A percentile compares a stretch with the other conserved stretches of the same genome.
These are phyloP conservation scores for Teratosphaeria destructans DNA, from an alignment of 2,329 filamentous ascomycete genomes.

Conservation along the genomic window DNA sequence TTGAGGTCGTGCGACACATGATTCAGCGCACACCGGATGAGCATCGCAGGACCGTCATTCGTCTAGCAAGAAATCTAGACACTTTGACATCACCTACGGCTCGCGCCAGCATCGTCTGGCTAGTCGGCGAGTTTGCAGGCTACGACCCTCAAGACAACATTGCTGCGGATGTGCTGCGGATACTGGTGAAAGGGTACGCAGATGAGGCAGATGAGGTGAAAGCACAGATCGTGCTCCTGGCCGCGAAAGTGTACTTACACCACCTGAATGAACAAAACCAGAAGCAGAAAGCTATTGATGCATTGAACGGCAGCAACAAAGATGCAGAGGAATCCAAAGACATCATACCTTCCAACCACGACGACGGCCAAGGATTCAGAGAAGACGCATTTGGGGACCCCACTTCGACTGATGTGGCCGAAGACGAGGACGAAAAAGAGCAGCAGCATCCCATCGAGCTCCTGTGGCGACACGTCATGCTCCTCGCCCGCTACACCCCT, in stretches of 20 bases:
- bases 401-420: constrained; percentile 9
- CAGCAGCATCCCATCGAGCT: constrained; percentile 56
- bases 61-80: constrained; percentile 83
- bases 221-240: constrained; percentile 81
- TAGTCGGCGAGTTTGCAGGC: constrained; percentile 88
- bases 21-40: constrained; percentile 81
- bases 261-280: constrained; percentile 56
- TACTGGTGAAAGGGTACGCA: constrained; percentile 74
- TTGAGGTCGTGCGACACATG: constrained; percentile 89
- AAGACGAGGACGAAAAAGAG: constrained; percentile 4
- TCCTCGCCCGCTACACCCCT: constrained; percentile 82
- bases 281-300: constrained; percentile 24
- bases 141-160: constrained; percentile 71
- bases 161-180: constrained; percentile 81
- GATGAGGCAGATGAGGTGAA: constrained; percentile 79
- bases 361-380: constrained; percentile 16
- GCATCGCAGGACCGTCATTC: constrained; percentile 76
- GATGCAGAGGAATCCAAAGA: constrained; percentile 7
- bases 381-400: constrained; percentile 8
- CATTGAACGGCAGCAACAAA: constrained; percentile 10
- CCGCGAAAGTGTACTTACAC: constrained; percentile 93
- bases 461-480: constrained; percentile 75
- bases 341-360: constrained; percentile 3
- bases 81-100: constrained; percentile 79
- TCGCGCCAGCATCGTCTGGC: constrained; percentile 90